phyloP scores from a whole-genome alignment of 805 yeast genomes.

The Yamadazyma nakazawae region DNA sequence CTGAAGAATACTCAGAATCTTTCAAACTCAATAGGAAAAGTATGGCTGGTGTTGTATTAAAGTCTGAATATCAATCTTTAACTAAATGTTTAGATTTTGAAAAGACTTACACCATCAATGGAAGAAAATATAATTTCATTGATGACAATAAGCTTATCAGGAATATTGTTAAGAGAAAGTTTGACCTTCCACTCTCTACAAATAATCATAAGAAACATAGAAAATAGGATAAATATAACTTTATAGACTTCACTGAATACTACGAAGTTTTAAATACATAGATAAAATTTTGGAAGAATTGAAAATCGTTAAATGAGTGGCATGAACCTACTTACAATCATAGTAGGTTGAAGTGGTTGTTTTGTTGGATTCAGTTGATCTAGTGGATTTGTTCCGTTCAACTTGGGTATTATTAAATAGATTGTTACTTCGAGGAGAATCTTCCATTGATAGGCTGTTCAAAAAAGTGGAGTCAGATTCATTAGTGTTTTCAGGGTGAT shows the following conservation, averaged over 20 bases:
- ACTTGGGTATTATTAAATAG: not conserved
- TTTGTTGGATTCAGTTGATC: not conserved
- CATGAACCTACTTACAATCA: not conserved
- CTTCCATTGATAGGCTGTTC: not conserved
- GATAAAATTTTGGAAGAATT: not conserved
- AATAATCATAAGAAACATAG: not conserved
- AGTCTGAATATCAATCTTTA: slow-evolving; percentile 54
- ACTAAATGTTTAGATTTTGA: slow-evolving; percentile 33
- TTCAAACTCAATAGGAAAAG: slow-evolving; percentile 20
- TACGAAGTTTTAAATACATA: not conserved
- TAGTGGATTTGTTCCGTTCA: not conserved
- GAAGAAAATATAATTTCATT: slow-evolving; percentile 38
- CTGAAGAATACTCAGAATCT: slow-evolving; percentile 15
- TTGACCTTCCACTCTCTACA: slow-evolving; percentile 9
- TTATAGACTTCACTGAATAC: not conserved
- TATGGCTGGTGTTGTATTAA: slow-evolving; percentile 55
- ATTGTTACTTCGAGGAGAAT: too few species aligned
- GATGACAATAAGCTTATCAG: slow-evolving; percentile 59
- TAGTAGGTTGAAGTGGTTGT: not conserved
- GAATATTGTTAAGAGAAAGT: slow-evolving; percentile 52
- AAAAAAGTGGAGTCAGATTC: too few species aligned
- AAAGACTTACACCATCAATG: slow-evolving; percentile 21
- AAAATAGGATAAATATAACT: not conserved
- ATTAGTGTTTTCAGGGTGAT: not conserved
- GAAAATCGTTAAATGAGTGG: not conserved